These are phyloP conservation scores for Diaporthe humulicola DNA, from an alignment of 2,329 filamentous ascomycete species.

Conservation along the genomic window DNA sequence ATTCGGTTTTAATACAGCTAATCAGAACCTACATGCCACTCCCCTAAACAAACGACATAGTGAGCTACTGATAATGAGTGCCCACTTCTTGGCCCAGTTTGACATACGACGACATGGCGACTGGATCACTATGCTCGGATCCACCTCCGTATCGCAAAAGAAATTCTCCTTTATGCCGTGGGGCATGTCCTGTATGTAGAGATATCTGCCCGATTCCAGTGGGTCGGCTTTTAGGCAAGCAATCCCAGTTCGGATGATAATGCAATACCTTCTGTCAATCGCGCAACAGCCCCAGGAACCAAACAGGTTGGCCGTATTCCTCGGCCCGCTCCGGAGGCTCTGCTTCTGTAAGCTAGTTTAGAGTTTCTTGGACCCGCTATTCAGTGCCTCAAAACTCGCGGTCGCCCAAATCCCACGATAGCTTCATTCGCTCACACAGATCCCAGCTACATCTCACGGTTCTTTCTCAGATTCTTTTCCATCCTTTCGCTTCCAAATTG, in stretches of 20 bases:
- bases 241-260: not conserved
- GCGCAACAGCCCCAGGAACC: not conserved
- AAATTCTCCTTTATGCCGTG: too few relatives aligned
- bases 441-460: not conserved
- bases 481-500: not conserved
- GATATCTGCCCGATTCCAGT: not conserved
- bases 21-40: not conserved
- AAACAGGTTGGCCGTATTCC: not conserved
- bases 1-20: too few relatives aligned
- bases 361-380: not conserved
- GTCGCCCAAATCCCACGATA: not conserved
- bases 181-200: too few relatives aligned
- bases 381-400: not conserved
- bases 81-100: not conserved
- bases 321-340: slow-evolving; percentile 15
- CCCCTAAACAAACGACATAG: too few relatives aligned
- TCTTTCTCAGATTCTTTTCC: not conserved
- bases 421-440: not conserved
- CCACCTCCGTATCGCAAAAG: too few relatives aligned
- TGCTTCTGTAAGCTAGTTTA: not conserved
- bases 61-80: not conserved
- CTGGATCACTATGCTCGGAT: not conserved
- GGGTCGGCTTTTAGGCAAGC: not conserved
- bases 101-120: not conserved
- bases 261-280: slow-evolving; percentile 1